Evolutionary conservation across 2,329 filamentous ascomycete genomes (phyloP), one percentile per base, ranked within the genome.

Genomic region (Clonostachys solani): DNA sequence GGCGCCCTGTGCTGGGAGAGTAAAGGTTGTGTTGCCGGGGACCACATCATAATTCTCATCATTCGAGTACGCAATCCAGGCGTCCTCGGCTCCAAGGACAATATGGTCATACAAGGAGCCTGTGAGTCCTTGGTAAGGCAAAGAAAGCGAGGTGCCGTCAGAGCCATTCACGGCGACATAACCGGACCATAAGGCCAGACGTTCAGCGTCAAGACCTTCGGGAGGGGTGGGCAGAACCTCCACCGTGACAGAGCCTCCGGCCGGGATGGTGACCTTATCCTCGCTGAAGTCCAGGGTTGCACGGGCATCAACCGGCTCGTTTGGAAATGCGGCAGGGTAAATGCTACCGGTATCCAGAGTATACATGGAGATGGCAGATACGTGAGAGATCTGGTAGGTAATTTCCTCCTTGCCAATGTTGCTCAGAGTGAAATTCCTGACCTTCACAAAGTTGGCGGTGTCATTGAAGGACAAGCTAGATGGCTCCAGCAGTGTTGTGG

Each of bases 391-490:
- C 8, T 67, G 65, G 61, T 81, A 83, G 6, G 73, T 75, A 44
- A 81, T 60, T 1, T 67, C 60, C 19, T 68, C 64, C 15, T 61
- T 61, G 42, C 75, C 77, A 6, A 67, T 67, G 66, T 86, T 86
- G 54, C 62, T 70, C 52, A 86, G 69, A 37, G 68, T 73, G 57
- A 86, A 81, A 52, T 73, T 72, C 40, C 73, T 64, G 3, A 64
- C 66, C 12, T 67, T 60, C 42, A 60, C 59, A 51, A 82, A 75
- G 66, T 84, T 60, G 52, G 79, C 77, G 0, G 80, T 82, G 59
- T 86, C 82, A 58, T 86, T 85, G 64, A 85, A 84, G 5, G 78
- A 73, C 13, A 86, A 62, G 59, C 74, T 78, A n/a, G 77, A 77
- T 10, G 71, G 73, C 54, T 73, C 75, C 17, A 85, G 64, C 12